Evolutionary conservation across 257 asterid genomes (phyloP), one percentile per base, ranked within the genome.

Genomic region (Henckelia pumila): DNA sequence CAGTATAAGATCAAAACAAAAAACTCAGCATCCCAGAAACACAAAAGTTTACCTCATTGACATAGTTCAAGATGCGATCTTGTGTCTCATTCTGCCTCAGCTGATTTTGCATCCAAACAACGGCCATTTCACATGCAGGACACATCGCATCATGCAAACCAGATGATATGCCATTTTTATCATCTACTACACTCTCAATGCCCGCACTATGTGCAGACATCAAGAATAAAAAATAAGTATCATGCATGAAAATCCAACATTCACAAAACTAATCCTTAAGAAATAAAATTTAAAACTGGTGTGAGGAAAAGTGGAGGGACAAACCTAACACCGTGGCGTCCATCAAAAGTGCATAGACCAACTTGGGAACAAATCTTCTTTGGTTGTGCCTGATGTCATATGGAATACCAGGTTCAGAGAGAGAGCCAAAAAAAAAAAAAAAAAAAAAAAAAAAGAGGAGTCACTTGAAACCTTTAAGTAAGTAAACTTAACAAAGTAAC

Each of bases 121-220:
- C 83, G 2, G 90, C 80, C 90, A 85, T 89, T 76, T 85, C 85
- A 79, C 96, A 89, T 28, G 89, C 84, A 20, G 87, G 73, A 79
- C 96, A 89, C 87, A 74, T 59, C 13, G 82, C 83, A 21, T 82
- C 80, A n/a, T 23, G 61, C 37, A 74, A 25, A 40, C 79, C 83
- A 2, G 82, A 69, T 5, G 86, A 80, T 25, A 52, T 64, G 2
- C 81, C 86, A 3, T 17, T 60, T 40, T 71, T 63, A 8, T 63
- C 81, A 22, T 69, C 78, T 50, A 83, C 88, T 10, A 83, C 84
- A 25, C 82, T 81, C 81, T 83, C 86, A 23, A 91, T 94, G 25
- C 86, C 91, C 81, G 72, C 88, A 71, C 96, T 90, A 72, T 49
- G 25, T 5, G 49, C 5, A 65, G 14, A 64, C n/a, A 44, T 11